Conservation (phyloP, 257 asterid genomes). For the Solanum chaucha region DNA sequence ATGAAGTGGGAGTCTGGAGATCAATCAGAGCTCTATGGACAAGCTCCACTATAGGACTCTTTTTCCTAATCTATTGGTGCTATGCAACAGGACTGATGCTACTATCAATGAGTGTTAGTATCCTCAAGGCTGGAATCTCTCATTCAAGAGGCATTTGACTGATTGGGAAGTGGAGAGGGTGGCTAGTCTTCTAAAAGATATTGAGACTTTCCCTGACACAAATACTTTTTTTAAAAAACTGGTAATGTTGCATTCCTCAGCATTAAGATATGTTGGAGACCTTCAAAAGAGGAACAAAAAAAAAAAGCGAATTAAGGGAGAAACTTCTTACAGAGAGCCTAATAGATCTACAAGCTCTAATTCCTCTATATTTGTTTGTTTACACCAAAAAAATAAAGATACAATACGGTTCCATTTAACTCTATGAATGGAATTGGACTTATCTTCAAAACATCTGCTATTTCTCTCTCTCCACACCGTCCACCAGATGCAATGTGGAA, state of each 20-base stretch:
- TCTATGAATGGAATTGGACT: not conserved
- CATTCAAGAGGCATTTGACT: not conserved
- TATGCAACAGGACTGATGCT: not conserved
- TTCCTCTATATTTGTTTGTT: not conserved
- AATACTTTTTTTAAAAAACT: fast-evolving
- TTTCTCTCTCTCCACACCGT: not conserved
- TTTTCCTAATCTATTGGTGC: not conserved
- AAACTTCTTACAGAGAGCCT: not conserved
- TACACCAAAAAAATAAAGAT: not conserved
- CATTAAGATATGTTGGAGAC: not conserved
- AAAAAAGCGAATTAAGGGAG: not conserved
- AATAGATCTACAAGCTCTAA: not conserved
- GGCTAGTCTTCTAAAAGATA: not conserved
- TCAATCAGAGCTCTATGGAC: not conserved
- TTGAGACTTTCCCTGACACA: not conserved
- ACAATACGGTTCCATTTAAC: not conserved
- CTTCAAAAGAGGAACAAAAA: not conserved
- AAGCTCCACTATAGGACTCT: not conserved
- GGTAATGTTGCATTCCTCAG: not conserved
- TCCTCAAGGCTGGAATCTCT: not conserved
- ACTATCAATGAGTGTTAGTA: not conserved
- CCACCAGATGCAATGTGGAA: not conserved
- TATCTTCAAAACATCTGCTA: not conserved
- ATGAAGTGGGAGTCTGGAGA: not conserved
- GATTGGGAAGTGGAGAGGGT: not conserved